Evolutionary conservation across 2,329 filamentous ascomycete species (phyloP), one percentile per base, ranked within the genome.

Genomic region (Arthrobotrys musiformis): DNA sequence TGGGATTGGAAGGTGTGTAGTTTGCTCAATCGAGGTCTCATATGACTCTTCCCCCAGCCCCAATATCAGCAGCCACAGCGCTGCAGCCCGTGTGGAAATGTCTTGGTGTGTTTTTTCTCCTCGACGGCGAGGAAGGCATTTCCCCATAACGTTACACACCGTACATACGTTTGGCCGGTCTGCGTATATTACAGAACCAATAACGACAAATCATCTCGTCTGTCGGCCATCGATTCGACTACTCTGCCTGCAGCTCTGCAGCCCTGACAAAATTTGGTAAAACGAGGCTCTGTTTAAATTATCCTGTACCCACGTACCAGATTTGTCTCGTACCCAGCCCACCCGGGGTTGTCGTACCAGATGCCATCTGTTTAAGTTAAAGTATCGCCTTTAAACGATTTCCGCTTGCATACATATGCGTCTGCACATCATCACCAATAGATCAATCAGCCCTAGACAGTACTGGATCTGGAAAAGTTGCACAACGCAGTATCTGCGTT

Each of bases 71-170:
- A 58, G 52, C 52, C 52, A 58, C 54, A 58, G 54, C 33, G 52
- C 52, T 33, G 40, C 54, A 58, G 54, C 33, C 33, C 19, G 8
- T 48, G 44, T 19, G 24, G n/a, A 42, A 42, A 56, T 26, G 54
- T 58, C 54, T 26, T 26, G 7, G 33, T 13, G 22, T n/a, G n/a
- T 19, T 35, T 11, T 35, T 35, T 58, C 19, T 3, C 15, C 2
- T 26, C 13, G 54, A 40, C 8, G 4, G 48, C 24, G 19, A 33
- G 30, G 30, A 9, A 3, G 13, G 7, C 19, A 15, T 8, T 58
- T 58, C 19, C 52, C 26, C 33, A 70, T 70, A 70, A 63, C 56
- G 67, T 70, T 70, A 70, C 67, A 70, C 67, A 44, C 17, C n/a
- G n/a, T n/a, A n/a, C n/a, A n/a, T n/a, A n/a, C n/a, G n/a, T 63